Evolutionary conservation across 1,284 basidiomycete genomes (phyloP), one percentile per base, ranked within the genome.

Genomic region (Rhodotorula sp.): DNA sequence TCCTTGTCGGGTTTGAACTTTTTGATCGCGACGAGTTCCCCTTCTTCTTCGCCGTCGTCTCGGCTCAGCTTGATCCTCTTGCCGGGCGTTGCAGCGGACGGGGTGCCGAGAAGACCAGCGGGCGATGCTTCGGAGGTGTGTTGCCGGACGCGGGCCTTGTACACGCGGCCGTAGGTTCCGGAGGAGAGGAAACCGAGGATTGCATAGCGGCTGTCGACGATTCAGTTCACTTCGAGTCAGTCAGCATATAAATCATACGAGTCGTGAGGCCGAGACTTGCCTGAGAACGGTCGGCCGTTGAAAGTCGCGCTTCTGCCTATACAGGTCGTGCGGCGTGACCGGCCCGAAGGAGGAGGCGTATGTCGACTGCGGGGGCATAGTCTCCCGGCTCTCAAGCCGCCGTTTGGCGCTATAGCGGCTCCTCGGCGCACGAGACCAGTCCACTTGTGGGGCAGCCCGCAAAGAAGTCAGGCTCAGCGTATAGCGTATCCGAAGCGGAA

Each of bases 1-100:
- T 96, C 94, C 80, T 98, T 98, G 84, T 99, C 96, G 0, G 95
- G 95, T 80, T 99, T 99, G 84, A 99, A 99, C 82, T 99, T 99
- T 84, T 99, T 99, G 83, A 99, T 98, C 6, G 95, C 96, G 78
- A 93, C 91, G 60, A 95, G 85, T 67, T 83, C 84, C 1, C 84
- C 87, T 56, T 89, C 88, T 17, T 83, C 83, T 2, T 87, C 79
- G 42, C 79, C 69, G 61, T 84, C 89, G 46, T 87, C 84, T 72
- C 89, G 89, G 2, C 65, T 59, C 26, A 76, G 55, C 54, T 73
- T 75, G 57, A 77, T 51, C 10, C 68, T 61, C 49, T 75, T 74
- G 26, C 72, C 74, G 0, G 72, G 71, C 6, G 73, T 73, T 0
- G 66, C 70, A 3, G 72, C 73, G 3, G 66, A 63, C 2, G 73